Base-by-base conservation (phyloP, 371 early-diverging fungal species). In the Mortierella sp. region DNA sequence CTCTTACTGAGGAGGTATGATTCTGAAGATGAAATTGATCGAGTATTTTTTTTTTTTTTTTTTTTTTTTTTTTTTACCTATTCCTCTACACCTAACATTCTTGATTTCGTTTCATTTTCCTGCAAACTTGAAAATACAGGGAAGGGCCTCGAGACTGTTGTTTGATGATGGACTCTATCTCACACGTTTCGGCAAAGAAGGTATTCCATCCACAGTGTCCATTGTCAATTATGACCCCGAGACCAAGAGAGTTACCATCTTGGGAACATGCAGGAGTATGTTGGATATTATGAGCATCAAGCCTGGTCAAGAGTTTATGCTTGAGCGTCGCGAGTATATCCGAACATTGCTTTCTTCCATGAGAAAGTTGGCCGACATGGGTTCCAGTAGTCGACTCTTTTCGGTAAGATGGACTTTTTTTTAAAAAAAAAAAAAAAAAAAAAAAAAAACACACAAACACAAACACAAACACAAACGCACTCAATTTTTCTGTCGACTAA, bases 291-390 rank as follows among this genome's bases (percentile, higher is more conserved):
- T 79, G 6, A 47, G 26, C 2, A 19, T 79, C 57, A 44, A 15
- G 2, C 51, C 37, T 45, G 70, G 60, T 25, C 60, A 66, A n/a
- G 18, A 50, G 16, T 79, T 69, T 50, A 56, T 79, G 12, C 48
- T 79, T 30, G 80, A 79, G 52, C 69, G 64, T 12, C 66, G 80
- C 7, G 70, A 69, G 60, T 66, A 59, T 37, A 30, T 45, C 19
- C 60, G 67, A 11, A 79, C 69, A 9, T 51, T 79, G 44, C 60
- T 15, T 11, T 70, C 56, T 0, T 65, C 80, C 2, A 60, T 79
- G 64, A 60, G 52, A 28, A 70, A 66, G 37, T 45, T 72, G 7
- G 28, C 66, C 0, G 73, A 72, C 19, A 69, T 66, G 57, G 29
- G 73, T 25, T 25, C 55, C 18, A 57, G 58, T 23, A 56, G 70